phyloP scores from a whole-genome alignment of 495 filamentous ascomycete genomes.

The Lepraria neglecta region DNA sequence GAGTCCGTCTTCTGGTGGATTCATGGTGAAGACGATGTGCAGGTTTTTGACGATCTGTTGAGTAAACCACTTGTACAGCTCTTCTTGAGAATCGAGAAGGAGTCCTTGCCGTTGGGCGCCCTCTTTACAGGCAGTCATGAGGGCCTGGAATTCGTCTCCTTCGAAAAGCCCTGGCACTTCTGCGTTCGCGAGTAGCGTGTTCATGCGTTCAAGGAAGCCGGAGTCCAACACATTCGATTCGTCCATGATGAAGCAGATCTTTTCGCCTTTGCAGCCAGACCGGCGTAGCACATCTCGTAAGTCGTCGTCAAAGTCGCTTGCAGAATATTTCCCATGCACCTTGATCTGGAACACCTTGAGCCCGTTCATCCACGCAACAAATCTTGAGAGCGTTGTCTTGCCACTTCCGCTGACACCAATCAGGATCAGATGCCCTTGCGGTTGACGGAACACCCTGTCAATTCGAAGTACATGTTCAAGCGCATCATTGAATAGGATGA shows the following conservation, averaged over 20 bases:
- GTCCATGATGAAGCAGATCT: slow-evolving; percentile 99
- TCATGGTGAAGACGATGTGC: slow-evolving; percentile 99
- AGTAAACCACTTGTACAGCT: slow-evolving; percentile 99
- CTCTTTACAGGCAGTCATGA: slow-evolving; percentile 99
- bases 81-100: slow-evolving; percentile 92
- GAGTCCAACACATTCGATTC: slow-evolving; percentile 98
- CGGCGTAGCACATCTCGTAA: slow-evolving; percentile 86
- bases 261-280: slow-evolving; percentile 95
- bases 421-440: slow-evolving; percentile 94
- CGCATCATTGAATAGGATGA: slow-evolving; percentile 97
- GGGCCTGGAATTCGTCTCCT: slow-evolving; percentile 86
- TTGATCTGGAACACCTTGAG: slow-evolving; percentile 99
- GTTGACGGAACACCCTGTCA: slow-evolving; percentile 96
- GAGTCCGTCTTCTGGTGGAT: slow-evolving; percentile 92
- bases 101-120: slow-evolving; percentile 94
- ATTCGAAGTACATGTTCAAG: slow-evolving; percentile 96
- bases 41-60: slow-evolving; percentile 98
- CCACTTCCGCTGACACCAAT: slow-evolving; percentile 97
- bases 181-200: slow-evolving; percentile 93
- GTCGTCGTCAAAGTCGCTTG: slow-evolving; percentile 98
- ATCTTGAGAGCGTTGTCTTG: slow-evolving; percentile 95
- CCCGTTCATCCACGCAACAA: slow-evolving; percentile 99
- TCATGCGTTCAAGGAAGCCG: slow-evolving; percentile 98
- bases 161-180: slow-evolving; percentile 98
- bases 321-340: slow-evolving; percentile 96